Evolutionary conservation across 148 eudicot species (phyloP).

Genomic region (Suaeda aralocaspica): DNA sequence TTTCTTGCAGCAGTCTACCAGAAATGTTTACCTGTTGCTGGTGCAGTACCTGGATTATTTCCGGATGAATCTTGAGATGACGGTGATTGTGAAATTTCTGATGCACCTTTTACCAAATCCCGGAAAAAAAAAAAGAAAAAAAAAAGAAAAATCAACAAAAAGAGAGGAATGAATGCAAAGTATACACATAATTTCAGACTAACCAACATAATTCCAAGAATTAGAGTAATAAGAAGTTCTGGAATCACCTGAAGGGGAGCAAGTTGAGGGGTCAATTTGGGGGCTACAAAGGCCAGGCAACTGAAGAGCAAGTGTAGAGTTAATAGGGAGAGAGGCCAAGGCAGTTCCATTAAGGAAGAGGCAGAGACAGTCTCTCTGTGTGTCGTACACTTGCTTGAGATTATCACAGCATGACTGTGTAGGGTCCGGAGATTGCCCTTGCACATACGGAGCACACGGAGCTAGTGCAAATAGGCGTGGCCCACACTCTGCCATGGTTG

Average conservation of each 20-base stretch:
- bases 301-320: slow-evolving; percentile 55
- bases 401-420: slow-evolving; percentile 46
- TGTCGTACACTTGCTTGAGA: slow-evolving; percentile 36
- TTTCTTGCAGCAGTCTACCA: background rate
- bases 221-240: background rate
- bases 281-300: slow-evolving; percentile 53
- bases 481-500: slow-evolving; percentile 41
- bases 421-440: slow-evolving; percentile 44
- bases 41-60: slow-evolving; percentile 30
- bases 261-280: slow-evolving; percentile 39
- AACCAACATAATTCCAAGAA: background rate
- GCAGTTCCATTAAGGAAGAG: slow-evolving; percentile 50
- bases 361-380: slow-evolving; percentile 54
- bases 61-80: slow-evolving; percentile 41
- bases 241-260: slow-evolving; percentile 40
- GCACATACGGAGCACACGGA: slow-evolving; percentile 59
- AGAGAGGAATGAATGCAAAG: background rate
- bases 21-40: slow-evolving; percentile 32
- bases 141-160: no score
- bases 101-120: slow-evolving; percentile 27
- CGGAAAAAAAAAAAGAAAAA: slow-evolving; percentile 2
- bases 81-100: slow-evolving; percentile 39
- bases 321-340: slow-evolving; percentile 56
- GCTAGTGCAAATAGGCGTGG: slow-evolving; percentile 41
- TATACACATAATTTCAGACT: background rate